Evolutionary conservation across 75 land plant genomes (phyloP).

Genomic region (Sequoiadendron giganteum): DNA sequence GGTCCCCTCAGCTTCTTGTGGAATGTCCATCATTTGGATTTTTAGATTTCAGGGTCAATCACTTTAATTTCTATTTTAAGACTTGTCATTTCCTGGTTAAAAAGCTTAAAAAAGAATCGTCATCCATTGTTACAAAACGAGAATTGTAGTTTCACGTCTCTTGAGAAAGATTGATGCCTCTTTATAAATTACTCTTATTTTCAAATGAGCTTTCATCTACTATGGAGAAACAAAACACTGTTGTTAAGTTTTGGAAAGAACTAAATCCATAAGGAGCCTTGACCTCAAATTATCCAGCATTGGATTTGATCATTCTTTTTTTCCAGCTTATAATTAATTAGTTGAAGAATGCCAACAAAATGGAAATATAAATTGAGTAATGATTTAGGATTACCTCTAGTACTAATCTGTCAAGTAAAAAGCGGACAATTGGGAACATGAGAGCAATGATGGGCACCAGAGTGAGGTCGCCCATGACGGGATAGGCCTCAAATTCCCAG

Average conservation of each 20-base stretch:
- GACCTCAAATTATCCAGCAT: too few species aligned
- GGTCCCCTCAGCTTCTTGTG: background rate
- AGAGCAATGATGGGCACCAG: conserved; percentile 26
- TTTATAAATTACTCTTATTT: too few species aligned
- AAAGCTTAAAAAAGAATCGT: too few species aligned
- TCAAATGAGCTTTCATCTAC: too few species aligned
- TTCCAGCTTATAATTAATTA: background rate
- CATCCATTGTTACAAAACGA: too few species aligned
- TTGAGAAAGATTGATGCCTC: too few species aligned
- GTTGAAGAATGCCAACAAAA: background rate
- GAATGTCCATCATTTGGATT: too few species aligned
- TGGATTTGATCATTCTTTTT: background rate
- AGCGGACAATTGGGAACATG: conserved; percentile 22
- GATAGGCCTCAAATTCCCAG: conserved; percentile 26
- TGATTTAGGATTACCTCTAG: conserved; percentile 20
- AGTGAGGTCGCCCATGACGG: conserved; percentile 11
- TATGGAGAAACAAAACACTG: too few species aligned
- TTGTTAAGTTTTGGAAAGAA: background rate
- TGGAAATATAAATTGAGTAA: background rate
- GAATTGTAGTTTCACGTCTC: too few species aligned
- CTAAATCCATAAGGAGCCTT: background rate
- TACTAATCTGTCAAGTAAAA: conserved; percentile 20
- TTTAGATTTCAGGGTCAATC: too few species aligned
- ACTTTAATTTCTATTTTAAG: too few species aligned
- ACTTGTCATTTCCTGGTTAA: too few species aligned